Evolutionary conservation across 768 basidiomycete genomes (phyloP).

Genomic region (Amanita brunnescens): DNA sequence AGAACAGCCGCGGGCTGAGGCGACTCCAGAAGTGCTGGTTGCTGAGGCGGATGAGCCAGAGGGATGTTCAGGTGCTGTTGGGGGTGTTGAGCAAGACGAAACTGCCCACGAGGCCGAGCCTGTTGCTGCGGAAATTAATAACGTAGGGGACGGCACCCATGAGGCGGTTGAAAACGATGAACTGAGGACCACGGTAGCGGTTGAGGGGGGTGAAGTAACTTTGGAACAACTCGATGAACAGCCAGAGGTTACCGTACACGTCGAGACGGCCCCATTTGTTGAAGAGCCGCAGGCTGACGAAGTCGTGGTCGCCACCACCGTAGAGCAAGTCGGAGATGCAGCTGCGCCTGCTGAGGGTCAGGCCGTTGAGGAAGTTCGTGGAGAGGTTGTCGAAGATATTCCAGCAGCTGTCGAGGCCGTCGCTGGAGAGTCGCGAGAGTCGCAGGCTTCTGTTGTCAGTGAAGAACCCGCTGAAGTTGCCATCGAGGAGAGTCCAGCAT

Average conservation of each 20-base stretch:
- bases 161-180: not conserved
- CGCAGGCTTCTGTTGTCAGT: not conserved
- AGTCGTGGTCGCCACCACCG: not conserved
- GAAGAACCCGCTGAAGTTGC: not conserved
- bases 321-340: not conserved
- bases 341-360: not conserved
- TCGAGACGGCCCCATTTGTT: not conserved
- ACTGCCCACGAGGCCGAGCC: conserved; percentile 1
- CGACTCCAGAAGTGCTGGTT: not conserved
- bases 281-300: not conserved
- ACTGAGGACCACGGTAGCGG: not conserved
- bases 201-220: not conserved
- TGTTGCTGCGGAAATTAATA: not conserved
- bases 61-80: not conserved
- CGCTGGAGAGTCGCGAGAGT: too few relatives aligned
- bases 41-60: not conserved
- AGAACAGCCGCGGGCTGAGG: not conserved
- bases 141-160: not conserved
- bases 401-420: not conserved
- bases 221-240: not conserved
- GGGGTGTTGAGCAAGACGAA: not conserved
- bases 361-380: not conserved
- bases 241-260: not conserved
- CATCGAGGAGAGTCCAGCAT: not conserved
- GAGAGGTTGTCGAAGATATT: not conserved